These are phyloP conservation scores for Myxozyma udenii DNA, from an alignment of 805 yeast species.

Conservation along the genomic window DNA sequence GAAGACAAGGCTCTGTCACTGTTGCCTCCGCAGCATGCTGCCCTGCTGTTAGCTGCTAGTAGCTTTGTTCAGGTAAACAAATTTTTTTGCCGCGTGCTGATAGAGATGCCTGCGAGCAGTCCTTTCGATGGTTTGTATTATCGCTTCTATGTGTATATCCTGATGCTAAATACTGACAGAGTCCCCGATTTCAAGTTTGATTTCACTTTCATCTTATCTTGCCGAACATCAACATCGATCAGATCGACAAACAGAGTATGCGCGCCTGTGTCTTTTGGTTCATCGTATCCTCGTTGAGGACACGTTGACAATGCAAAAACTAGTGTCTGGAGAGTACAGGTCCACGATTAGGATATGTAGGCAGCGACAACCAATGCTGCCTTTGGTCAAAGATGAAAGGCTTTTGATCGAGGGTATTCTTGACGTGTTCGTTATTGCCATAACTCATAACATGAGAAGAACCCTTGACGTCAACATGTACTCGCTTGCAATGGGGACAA, in stretches of 20 bases:
- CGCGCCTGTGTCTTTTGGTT: constrained; percentile 36
- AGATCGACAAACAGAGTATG: constrained; percentile 33
- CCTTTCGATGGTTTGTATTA: constrained; percentile 12
- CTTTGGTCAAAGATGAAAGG: constrained; percentile 32
- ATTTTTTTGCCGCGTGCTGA: constrained; percentile 36
- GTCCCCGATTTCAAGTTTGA: constrained; percentile 35
- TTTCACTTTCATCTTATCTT: constrained; percentile 36
- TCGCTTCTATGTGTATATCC: background rate
- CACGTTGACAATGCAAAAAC: constrained; percentile 10
- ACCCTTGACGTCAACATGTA: constrained; percentile 36
- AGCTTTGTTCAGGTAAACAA: constrained; percentile 41
- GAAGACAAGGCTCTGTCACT: constrained; percentile 14
- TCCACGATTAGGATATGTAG: constrained; percentile 25
- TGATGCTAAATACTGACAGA: constrained; percentile 6
- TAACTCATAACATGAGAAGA: constrained; percentile 36
- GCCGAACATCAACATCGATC: constrained; percentile 35
- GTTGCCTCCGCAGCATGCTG: constrained; percentile 19
- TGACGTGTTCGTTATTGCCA: constrained; percentile 37
- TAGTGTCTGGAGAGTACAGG: constrained; percentile 10
- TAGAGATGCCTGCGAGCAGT: constrained; percentile 29
- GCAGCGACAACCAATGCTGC: constrained; percentile 34
- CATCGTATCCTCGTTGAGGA: constrained; percentile 38
- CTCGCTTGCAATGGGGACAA: constrained; percentile 18
- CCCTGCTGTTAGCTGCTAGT: constrained; percentile 33
- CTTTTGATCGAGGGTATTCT: constrained; percentile 38